Conservation (phyloP, 805 yeast species). For the Pichia insulana region DNA sequence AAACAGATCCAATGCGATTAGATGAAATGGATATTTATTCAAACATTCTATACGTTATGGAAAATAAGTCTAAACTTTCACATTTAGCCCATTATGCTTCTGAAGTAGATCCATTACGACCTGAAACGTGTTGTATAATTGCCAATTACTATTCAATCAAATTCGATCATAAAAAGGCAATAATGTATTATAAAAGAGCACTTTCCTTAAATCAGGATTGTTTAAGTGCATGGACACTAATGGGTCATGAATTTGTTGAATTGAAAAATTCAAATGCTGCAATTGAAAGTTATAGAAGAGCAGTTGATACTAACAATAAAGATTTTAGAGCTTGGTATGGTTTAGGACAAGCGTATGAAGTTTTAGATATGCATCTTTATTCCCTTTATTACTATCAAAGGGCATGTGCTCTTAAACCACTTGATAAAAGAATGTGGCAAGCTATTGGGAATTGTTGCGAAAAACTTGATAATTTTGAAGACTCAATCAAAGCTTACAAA, state of each 20-base stretch:
- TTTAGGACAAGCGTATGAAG: slow-evolving; percentile 95
- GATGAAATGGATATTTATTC: slow-evolving; percentile 92
- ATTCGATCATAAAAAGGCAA: slow-evolving; percentile 92
- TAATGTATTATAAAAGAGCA: slow-evolving; percentile 87
- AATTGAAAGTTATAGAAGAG: slow-evolving; percentile 87
- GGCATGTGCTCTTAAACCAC: slow-evolving; percentile 80
- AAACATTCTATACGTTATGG: slow-evolving; percentile 92
- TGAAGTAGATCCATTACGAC: slow-evolving; percentile 74
- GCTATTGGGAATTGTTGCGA: slow-evolving; percentile 88
- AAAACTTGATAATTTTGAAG: slow-evolving; percentile 58
- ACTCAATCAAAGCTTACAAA: slow-evolving; percentile 73
- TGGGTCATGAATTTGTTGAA: slow-evolving; percentile 99
- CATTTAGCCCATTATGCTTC: slow-evolving; percentile 80
- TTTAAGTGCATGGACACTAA: slow-evolving; percentile 89
- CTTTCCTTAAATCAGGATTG: slow-evolving; percentile 71
- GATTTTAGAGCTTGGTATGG: slow-evolving; percentile 99
- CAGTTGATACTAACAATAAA: slow-evolving; percentile 79
- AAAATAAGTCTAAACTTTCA: slow-evolving; percentile 74
- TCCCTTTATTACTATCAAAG: slow-evolving; percentile 87
- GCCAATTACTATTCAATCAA: slow-evolving; percentile 90
- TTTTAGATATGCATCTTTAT: slow-evolving; percentile 87
- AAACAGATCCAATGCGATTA: slow-evolving; percentile 71
- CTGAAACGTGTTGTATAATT: slow-evolving; percentile 89
- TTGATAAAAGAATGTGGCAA: slow-evolving; percentile 93
- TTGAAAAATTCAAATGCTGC: slow-evolving; percentile 96